These are phyloP conservation scores for Echites panduratus DNA, from an alignment of 257 asterid genomes.

Conservation along the genomic window DNA sequence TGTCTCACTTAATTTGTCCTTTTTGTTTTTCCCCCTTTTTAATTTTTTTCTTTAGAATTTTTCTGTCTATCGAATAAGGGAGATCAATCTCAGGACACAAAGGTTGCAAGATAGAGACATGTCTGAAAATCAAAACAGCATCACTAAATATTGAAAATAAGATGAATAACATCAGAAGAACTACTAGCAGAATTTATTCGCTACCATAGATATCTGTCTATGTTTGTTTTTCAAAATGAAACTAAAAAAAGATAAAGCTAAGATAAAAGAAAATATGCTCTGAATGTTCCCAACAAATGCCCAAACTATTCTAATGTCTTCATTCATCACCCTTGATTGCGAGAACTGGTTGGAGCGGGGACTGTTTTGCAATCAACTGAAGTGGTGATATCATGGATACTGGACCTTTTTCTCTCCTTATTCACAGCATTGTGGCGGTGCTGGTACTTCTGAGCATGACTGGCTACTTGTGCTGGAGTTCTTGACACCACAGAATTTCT, in stretches of 20 bases:
- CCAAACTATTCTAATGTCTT: constrained; percentile 11
- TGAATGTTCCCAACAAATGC: constrained; percentile 14
- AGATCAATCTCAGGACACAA: neutral
- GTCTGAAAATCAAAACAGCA: neutral
- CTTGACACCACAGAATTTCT: constrained; percentile 16
- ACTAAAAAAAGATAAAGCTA: constrained; percentile 8
- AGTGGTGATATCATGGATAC: constrained; percentile 68
- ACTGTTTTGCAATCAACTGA: constrained; percentile 36
- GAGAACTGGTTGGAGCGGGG: constrained; percentile 36
- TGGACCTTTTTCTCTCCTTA: constrained; percentile 57
- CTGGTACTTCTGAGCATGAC: constrained; percentile 22
- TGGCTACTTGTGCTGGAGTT: constrained; percentile 16
- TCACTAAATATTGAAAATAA: neutral
- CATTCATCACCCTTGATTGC: constrained; percentile 32
- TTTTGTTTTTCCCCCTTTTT: no score
- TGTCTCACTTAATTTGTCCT: neutral
- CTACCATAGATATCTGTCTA: neutral
- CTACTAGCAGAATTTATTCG: constrained; percentile 1
- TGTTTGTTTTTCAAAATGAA: neutral
- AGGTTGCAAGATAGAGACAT: neutral
- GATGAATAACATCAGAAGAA: no score
- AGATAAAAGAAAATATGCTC: constrained; percentile 6
- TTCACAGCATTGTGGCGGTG: constrained; percentile 14
- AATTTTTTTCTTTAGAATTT: neutral
- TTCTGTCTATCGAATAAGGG: neutral